Evolutionary conservation across 2,329 filamentous ascomycete genomes (phyloP).

Genomic region (Fusarium nodosum): DNA sequence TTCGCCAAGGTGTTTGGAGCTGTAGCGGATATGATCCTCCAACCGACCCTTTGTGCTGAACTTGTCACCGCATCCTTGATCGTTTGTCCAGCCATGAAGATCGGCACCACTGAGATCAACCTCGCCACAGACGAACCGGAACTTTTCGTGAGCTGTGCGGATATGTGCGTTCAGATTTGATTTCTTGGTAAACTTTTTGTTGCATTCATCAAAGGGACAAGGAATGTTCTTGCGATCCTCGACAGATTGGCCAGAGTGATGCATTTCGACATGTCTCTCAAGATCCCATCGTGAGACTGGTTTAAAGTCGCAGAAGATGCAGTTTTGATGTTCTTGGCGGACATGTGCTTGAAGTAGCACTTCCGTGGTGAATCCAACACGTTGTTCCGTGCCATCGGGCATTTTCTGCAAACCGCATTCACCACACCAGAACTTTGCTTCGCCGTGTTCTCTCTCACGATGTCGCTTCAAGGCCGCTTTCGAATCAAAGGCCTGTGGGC

Average conservation of each 20-base stretch:
- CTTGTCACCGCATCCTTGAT: constrained; percentile 78
- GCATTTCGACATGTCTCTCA: constrained; percentile 81
- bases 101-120: constrained; percentile 70
- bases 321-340: constrained; percentile 78
- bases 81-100: constrained; percentile 73
- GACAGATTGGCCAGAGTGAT: constrained; percentile 75
- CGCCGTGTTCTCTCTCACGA: constrained; percentile 75
- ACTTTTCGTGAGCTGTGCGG: constrained; percentile 80
- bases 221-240: constrained; percentile 74
- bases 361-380: constrained; percentile 78
- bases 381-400: constrained; percentile 57
- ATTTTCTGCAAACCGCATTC: constrained; percentile 69
- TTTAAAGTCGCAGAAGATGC: constrained; percentile 78
- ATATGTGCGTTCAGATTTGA: constrained; percentile 88
- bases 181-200: constrained; percentile 82
- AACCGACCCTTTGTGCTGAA: constrained; percentile 84
- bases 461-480: constrained; percentile 79
- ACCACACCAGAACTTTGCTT: constrained; percentile 80
- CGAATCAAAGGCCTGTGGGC: constrained; percentile 79
- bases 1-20: constrained; percentile 81
- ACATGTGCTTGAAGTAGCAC: constrained; percentile 80
- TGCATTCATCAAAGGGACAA: constrained; percentile 78
- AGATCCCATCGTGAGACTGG: constrained; percentile 77
- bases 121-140: constrained; percentile 83
- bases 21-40: constrained; percentile 85